Base-by-base conservation (phyloP, 495 filamentous ascomycete species). In the Penicillium maclennaniae region DNA sequence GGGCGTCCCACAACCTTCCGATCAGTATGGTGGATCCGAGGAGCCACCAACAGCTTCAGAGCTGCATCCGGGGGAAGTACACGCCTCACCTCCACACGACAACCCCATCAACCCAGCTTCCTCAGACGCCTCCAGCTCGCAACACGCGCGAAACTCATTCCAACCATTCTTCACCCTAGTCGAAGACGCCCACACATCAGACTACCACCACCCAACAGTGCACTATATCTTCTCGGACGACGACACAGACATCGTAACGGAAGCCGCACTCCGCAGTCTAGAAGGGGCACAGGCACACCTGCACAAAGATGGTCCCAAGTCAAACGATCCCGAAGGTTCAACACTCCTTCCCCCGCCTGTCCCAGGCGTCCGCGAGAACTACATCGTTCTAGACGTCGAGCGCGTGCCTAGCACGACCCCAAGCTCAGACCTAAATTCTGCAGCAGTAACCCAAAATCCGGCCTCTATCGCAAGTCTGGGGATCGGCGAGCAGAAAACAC, bases 211-310 rank as follows among this genome's bases (percentile, higher is more conserved):
- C 55, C 83, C 85, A 19, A 83, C 79, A 38, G 84, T 96, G 3
- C 90, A 92, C 76, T 97, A 97, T 72, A 81, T 96, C 54, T 97
- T 95, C 72, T 80, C 79, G 56, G 87, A 92, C 62, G 90, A 95
- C 69, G 78, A 81, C 62, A 68, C 65, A 5, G 85, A 88, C 9
- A 72, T 86, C 41, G 68, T 89, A 27, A 87, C 86, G 7, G 74
- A 76, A 47, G 79, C 78, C 12, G 73, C 74, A 6, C 56, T 80
- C 8, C 70, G 73, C 28, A 68, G 68, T 6, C 61, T 80, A 7
- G 68, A 73, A 28, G 40, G 60, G 34, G 58, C 69, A 14, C 66
- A 70, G 27, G 44, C 21, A 4, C 26, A 53, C 10, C 48, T 60
- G 0, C 40, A 50, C 23, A 69, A 61, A 51, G 53, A 58, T 41